Evolutionary conservation across 2,329 filamentous ascomycete species (phyloP), one percentile per base, ranked within the genome.

Genomic region (Hypoxylon sp.): DNA sequence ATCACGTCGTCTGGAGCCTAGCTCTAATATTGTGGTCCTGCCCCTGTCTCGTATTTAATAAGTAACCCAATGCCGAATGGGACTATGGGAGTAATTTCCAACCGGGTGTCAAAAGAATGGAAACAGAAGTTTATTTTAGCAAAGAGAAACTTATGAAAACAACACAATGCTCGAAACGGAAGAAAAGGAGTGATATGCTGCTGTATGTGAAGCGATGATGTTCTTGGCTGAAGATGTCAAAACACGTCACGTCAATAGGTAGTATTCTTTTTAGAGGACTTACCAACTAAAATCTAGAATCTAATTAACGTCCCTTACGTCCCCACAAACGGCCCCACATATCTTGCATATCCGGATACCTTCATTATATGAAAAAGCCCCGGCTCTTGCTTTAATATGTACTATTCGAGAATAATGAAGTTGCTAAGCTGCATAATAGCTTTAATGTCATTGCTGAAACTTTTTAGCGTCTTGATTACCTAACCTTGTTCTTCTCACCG

Each of bases 231-330:
- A 44, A 57, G 50, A 58, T 62, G 63, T 60, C 26, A 53, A 71
- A 67, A 71, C 69, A 71, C 69, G 69, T 71, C 66, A 70, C 66
- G 66, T 71, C 44, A 55, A 57, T 60, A 19, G 48, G 39, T 59
- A 24, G 33, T 59, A 61, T 61, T 37, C 14, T 9, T 47, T 13
- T 47, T 59, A 46, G 42, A 52, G 52, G 29, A 53, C 17, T 19
- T 47, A 19, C 42, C 48, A 44, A 17, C 11, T 26, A 14, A 9
- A 44, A 24, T 48, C 26, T 22, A 55, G n/a, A 42, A 24, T 48
- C 26, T 48, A 48, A 54, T 22, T 22, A 22, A 22, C 19, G 19
- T 22, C 19, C 19, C 19, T 22, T 1, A 33, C 29, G 44, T 55
- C 52, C 61, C 57, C 52, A 53, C 47, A 6, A 39, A 19, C 37